Evolutionary conservation across 2,329 filamentous ascomycete genomes (phyloP).

Genomic region (Aspergillus fumigatus): DNA sequence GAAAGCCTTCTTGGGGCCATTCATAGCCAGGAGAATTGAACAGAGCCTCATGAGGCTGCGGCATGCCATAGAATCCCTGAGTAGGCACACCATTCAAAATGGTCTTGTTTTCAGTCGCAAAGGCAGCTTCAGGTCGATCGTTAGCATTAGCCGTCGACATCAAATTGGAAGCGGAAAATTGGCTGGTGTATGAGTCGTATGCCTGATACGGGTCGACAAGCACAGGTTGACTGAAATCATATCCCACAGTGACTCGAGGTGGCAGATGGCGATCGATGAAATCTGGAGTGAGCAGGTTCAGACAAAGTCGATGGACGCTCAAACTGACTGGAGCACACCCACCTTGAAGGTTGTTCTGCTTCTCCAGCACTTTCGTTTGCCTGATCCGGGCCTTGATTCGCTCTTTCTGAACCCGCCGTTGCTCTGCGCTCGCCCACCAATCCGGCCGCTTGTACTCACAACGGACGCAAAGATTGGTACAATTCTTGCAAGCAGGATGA

Average conservation of each 20-base stretch:
- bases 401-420: slow-evolving; percentile 82
- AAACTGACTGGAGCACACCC: too few species aligned
- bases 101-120: background rate
- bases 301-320: too few species aligned
- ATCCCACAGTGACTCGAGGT: too few species aligned
- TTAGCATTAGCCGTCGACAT: background rate
- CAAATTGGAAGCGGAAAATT: background rate
- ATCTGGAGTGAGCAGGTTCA: too few species aligned
- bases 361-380: slow-evolving; percentile 69
- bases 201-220: too few species aligned
- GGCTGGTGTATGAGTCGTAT: too few species aligned
- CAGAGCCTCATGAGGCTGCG: background rate
- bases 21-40: background rate
- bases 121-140: background rate
- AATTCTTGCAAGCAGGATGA: slow-evolving; percentile 59
- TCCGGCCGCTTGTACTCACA: slow-evolving; percentile 96
- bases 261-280: too few species aligned
- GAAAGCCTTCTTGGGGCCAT: background rate
- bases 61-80: background rate
- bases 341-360: too few species aligned
- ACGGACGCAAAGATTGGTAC: slow-evolving; percentile 68
- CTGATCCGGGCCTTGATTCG: slow-evolving; percentile 97
- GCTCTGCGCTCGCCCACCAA: slow-evolving; percentile 96
- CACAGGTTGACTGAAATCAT: too few species aligned
- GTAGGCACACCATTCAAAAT: background rate